Conservation (phyloP, 1,284 basidiomycete genomes). For the Microbotryum silenes-acaulis region DNA sequence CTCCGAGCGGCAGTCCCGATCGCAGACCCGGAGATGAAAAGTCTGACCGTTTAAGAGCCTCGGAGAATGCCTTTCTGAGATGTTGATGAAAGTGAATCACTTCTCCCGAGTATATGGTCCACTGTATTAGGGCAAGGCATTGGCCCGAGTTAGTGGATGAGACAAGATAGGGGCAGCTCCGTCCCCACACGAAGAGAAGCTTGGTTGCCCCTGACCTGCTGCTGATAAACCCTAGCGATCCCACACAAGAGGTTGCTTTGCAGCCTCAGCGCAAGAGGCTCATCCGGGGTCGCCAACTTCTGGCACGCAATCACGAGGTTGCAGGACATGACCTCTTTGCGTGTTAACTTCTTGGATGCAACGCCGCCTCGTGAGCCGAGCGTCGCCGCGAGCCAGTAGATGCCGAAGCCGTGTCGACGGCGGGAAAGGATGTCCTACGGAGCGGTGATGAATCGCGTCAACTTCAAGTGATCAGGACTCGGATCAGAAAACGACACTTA, state of each 20-base stretch:
- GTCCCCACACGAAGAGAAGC: not conserved
- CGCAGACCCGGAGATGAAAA: not conserved
- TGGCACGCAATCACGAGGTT: slow-evolving; percentile 30
- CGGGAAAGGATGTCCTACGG: slow-evolving; percentile 20
- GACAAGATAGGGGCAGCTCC: not conserved
- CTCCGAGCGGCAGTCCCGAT: no score
- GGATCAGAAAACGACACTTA: no score
- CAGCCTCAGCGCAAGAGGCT: slow-evolving; percentile 31
- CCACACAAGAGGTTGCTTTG: slow-evolving; percentile 22
- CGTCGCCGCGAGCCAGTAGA: slow-evolving; percentile 35
- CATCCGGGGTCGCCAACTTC: slow-evolving; percentile 29
- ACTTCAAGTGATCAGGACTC: no score
- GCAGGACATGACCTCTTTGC: slow-evolving; percentile 30
- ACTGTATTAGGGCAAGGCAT: slow-evolving; percentile 1
- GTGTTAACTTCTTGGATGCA: slow-evolving; percentile 24
- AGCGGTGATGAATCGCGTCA: slow-evolving; percentile 5
- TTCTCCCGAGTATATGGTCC: slow-evolving; percentile 19
- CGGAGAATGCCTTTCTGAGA: slow-evolving; percentile 22
- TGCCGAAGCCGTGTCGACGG: slow-evolving; percentile 27
- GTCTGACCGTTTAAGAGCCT: slow-evolving; percentile 1
- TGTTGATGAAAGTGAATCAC: slow-evolving; percentile 21
- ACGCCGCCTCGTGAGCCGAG: slow-evolving; percentile 14
- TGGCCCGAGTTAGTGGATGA: not conserved
- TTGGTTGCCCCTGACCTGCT: slow-evolving; percentile 14
- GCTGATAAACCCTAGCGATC: slow-evolving; percentile 26